Percentiles rank a stretch among this genome's conserved stretches.
Evolutionary conservation across 345 rosid genomes (phyloP).

Genomic region (Acer negundo): DNA sequence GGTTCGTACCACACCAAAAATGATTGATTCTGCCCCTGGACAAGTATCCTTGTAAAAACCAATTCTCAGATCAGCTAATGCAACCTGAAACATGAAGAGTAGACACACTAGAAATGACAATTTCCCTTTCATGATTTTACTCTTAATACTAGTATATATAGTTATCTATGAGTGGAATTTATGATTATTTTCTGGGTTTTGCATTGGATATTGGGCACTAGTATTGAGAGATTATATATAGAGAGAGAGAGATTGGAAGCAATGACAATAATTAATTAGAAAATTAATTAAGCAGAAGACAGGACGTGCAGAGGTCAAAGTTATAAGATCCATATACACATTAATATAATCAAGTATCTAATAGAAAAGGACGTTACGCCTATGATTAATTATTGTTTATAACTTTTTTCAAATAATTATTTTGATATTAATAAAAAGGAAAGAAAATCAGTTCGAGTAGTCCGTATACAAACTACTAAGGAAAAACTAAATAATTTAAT

Average conservation of each 20-base stretch:
- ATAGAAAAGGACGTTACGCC: no score
- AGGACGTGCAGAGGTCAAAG: neutral
- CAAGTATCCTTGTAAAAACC: slow-evolving; percentile 59
- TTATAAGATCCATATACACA: neutral
- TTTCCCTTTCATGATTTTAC: slow-evolving; percentile 17
- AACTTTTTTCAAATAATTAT: neutral
- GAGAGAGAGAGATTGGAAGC: neutral
- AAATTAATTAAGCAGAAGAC: neutral
- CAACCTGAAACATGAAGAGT: slow-evolving; percentile 29
- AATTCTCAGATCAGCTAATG: slow-evolving; percentile 44
- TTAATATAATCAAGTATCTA: no score
- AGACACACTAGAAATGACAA: slow-evolving; percentile 22
- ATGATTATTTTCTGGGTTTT: neutral
- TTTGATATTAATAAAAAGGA: neutral
- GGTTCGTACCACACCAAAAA: slow-evolving; percentile 38
- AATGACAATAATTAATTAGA: neutral
- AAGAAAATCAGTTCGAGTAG: neutral
- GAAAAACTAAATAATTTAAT: neutral
- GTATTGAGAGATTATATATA: neutral
- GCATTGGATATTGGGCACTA: neutral
- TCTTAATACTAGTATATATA: neutral
- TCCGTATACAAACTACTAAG: neutral
- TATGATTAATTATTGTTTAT: no score
- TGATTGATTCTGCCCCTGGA: slow-evolving; percentile 62
- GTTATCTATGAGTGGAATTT: neutral